Conservation (phyloP, 805 yeast genomes). For the Sporopachydermia quercuum region DNA sequence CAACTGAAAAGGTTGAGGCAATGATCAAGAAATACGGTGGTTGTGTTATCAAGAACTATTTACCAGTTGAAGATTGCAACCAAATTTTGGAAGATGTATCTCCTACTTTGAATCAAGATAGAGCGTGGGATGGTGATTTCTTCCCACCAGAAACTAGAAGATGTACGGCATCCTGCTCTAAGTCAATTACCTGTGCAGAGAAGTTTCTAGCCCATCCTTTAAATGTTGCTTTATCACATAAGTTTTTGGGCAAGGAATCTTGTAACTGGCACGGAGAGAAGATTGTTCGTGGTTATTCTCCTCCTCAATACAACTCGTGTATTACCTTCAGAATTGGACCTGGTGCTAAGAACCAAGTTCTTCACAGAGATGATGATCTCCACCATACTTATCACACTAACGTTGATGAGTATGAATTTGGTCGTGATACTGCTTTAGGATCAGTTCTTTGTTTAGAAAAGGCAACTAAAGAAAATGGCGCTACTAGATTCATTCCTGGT, state of each 20-base stretch:
- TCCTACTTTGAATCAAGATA: slow-evolving; percentile 11
- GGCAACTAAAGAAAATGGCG: slow-evolving; percentile 16
- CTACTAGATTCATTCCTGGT: slow-evolving; percentile 20
- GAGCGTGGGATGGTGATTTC: slow-evolving; percentile 10
- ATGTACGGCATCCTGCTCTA: slow-evolving; percentile 10
- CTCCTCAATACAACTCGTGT: slow-evolving; percentile 12
- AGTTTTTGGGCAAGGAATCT: slow-evolving; percentile 12
- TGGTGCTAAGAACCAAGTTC: slow-evolving; percentile 14
- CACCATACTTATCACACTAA: slow-evolving; percentile 13
- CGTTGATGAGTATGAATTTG: slow-evolving; percentile 10
- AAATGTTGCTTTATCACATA: slow-evolving; percentile 10
- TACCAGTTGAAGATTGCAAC: slow-evolving; percentile 5
- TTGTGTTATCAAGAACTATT: slow-evolving; percentile 10
- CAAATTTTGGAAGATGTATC: slow-evolving; percentile 9
- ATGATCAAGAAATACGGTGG: slow-evolving; percentile 14
- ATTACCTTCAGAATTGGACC: slow-evolving; percentile 16
- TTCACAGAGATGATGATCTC: slow-evolving; percentile 15
- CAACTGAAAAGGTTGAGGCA: slow-evolving; percentile 4
- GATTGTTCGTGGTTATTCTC: slow-evolving; percentile 12
- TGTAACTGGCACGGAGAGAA: slow-evolving; percentile 14
- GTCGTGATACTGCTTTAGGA: slow-evolving; percentile 14
- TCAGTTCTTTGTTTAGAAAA: slow-evolving; percentile 11
- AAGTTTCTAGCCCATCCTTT: slow-evolving; percentile 10
- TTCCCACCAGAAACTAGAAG: slow-evolving; percentile 12
- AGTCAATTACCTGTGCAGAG: slow-evolving; percentile 11